Conservation (phyloP, 2,329 filamentous ascomycete genomes). For the Fusarium buxicola region DNA sequence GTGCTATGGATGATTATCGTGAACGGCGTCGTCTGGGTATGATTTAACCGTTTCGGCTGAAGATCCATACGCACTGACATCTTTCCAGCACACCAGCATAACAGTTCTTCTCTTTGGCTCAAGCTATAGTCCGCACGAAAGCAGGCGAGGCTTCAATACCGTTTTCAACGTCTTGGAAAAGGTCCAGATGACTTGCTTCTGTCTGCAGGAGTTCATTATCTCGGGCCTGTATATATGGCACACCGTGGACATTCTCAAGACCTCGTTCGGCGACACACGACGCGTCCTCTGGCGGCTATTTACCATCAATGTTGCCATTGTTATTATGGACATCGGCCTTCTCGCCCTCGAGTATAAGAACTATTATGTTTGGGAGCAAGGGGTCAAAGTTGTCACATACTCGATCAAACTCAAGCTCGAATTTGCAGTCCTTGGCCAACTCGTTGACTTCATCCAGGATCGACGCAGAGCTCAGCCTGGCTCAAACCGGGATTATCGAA, state of each 20-base stretch:
- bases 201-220: slow-evolving; percentile 20
- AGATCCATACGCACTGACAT: background rate
- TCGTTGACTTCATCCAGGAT: slow-evolving; percentile 50
- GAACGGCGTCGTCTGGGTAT: slow-evolving; percentile 54
- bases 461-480: slow-evolving; percentile 9
- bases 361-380: slow-evolving; percentile 50
- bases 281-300: slow-evolving; percentile 28
- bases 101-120: slow-evolving; percentile 52
- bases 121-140: slow-evolving; percentile 8
- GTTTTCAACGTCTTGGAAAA: slow-evolving; percentile 48
- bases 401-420: slow-evolving; percentile 54
- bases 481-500: background rate
- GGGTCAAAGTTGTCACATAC: slow-evolving; percentile 51
- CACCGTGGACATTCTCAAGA: slow-evolving; percentile 24
- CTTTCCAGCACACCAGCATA: slow-evolving; percentile 62
- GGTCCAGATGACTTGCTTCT: slow-evolving; percentile 21
- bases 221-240: slow-evolving; percentile 29
- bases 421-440: slow-evolving; percentile 51
- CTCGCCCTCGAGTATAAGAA: slow-evolving; percentile 48
- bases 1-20: slow-evolving; percentile 23
- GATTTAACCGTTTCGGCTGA: fast-evolving
- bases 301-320: slow-evolving; percentile 56
- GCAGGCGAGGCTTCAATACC: slow-evolving; percentile 9
- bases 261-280: slow-evolving; percentile 25
- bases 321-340: slow-evolving; percentile 56